These are phyloP conservation scores for Scenedesmus sp. DNA, from an alignment of 163 green algal species.

Conservation along the genomic window DNA sequence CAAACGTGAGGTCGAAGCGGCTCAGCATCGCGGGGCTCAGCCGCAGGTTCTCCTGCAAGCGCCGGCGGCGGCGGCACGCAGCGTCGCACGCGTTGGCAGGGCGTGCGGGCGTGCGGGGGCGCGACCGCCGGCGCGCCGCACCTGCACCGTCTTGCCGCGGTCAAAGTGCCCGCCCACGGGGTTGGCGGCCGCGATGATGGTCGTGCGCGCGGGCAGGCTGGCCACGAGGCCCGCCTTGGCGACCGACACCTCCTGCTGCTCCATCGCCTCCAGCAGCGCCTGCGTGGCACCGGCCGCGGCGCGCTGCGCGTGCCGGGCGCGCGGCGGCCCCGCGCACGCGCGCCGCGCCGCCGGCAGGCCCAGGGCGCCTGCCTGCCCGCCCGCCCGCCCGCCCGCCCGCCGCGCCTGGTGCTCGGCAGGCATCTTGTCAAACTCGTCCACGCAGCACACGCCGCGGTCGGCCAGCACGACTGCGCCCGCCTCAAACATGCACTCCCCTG, in stretches of 20 bases:
- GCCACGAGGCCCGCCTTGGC: conserved; percentile 93
- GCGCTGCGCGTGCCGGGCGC: too few species aligned
- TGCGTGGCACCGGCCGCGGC: too few species aligned
- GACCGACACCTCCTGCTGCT: conserved; percentile 93
- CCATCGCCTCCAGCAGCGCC: conserved; percentile 91
- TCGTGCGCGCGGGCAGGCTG: conserved; percentile 84
- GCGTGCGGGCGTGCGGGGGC: too few species aligned
- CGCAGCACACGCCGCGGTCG: conserved; percentile 88
- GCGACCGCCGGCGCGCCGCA: background rate
- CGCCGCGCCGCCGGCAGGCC: too few species aligned
- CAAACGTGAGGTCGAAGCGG: conserved; percentile 96
- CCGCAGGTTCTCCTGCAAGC: conserved; percentile 88
- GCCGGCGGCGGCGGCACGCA: too few species aligned
- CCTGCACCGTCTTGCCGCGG: conserved; percentile 52
- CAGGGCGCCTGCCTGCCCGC: too few species aligned
- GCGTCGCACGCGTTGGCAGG: too few species aligned
- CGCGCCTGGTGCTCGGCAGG: conserved; percentile 74
- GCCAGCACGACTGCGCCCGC: conserved; percentile 91
- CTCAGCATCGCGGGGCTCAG: conserved; percentile 87
- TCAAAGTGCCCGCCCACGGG: conserved; percentile 83
- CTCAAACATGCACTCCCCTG: conserved; percentile 75
- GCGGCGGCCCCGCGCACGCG: too few species aligned
- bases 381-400: too few species aligned
- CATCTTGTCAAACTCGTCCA: conserved; percentile 99
- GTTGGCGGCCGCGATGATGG: conserved; percentile 90